A percentile compares a stretch with the other conserved stretches of the same genome.
These are phyloP conservation scores for Persicaria tinctoria DNA, from an alignment of 148 eudicot genomes.

Conservation along the genomic window DNA sequence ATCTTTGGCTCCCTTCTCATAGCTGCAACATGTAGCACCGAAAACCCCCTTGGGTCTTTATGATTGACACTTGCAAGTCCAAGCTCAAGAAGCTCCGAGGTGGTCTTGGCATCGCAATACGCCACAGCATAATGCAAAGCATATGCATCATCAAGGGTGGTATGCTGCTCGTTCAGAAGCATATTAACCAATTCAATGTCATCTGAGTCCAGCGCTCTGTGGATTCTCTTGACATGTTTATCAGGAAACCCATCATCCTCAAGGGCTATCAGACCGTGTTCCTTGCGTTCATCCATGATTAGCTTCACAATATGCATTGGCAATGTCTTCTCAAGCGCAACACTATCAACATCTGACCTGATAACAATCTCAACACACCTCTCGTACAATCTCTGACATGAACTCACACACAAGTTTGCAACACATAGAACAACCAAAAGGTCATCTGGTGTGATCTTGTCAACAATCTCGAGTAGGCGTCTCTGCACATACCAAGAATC, in stretches of 20 bases:
- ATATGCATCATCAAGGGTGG: constrained; percentile 64
- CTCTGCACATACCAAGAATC: constrained; percentile 33
- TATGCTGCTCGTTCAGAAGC: constrained; percentile 66
- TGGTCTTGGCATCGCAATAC: constrained; percentile 71
- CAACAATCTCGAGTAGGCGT: constrained; percentile 59
- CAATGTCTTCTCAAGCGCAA: constrained; percentile 61
- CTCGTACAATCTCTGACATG: constrained; percentile 47
- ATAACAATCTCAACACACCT: constrained; percentile 55
- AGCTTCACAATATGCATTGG: constrained; percentile 40
- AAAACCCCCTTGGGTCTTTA: constrained; percentile 46
- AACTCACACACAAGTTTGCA: constrained; percentile 49
- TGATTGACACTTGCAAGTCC: constrained; percentile 71
- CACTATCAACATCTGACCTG: constrained; percentile 49
- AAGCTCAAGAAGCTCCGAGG: constrained; percentile 69
- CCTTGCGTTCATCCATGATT: constrained; percentile 52
- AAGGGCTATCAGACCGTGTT: constrained; percentile 39
- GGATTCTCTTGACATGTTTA: constrained; percentile 75
- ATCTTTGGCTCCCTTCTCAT: constrained; percentile 86
- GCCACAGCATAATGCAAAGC: constrained; percentile 94
- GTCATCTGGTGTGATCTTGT: constrained; percentile 67
- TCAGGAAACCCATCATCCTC: constrained; percentile 45
- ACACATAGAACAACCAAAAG: constrained; percentile 56
- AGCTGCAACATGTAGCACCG: constrained; percentile 86
- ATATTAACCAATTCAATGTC: constrained; percentile 78
- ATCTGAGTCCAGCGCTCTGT: constrained; percentile 86